Evolutionary conservation across 2,329 filamentous ascomycete genomes (phyloP), one percentile per base, ranked within the genome.

Genomic region (Pseudogymnoascus sp.): DNA sequence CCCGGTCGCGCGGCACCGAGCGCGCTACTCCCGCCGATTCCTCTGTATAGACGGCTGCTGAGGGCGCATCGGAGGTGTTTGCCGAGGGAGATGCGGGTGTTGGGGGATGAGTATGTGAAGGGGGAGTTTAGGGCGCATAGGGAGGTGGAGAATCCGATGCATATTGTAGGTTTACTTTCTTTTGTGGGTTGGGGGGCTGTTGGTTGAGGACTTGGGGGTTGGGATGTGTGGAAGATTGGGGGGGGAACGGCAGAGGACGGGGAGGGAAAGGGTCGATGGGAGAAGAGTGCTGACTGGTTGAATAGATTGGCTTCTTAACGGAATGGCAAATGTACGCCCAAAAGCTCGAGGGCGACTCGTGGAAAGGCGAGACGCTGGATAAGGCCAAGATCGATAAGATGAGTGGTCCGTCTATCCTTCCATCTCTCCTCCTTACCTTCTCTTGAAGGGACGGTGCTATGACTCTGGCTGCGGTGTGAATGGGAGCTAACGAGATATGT

Each of bases 281-380:
- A 1, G 18, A 21, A 12, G 13, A 35, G 2, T 2, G 29, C 60
- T 39, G n/a, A 55, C 27, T 35, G 7, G 15, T 15, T 10, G 12
- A 10, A 6, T 67, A 96, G 91, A 91, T 97, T 69, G 94, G 93
- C 1, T 99, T 99, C 74, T 80, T 99, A 68, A 93, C 90, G 0
- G 92, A 97, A 74, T 99, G 93, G 93, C 94, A 99, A 74, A 78
- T 90, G 60, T 99, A 97, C 72, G 92, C 92, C 1, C 93, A 99
- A 73, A 87, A 91, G 72, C 78, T 99, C 13, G 93, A 97, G 72
- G 93, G 92, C 0, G 88, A 96, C 60, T 74, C 81, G 0, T 97
- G 94, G 94, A 80, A 83, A 64, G 93, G 88, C 1, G 90, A 90
- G 66, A 93, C 87, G 73, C 81, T 97, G 73, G 93, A 97, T 66